Evolutionary conservation across 2,329 filamentous ascomycete species (phyloP).

Genomic region (Moelleriella libera): DNA sequence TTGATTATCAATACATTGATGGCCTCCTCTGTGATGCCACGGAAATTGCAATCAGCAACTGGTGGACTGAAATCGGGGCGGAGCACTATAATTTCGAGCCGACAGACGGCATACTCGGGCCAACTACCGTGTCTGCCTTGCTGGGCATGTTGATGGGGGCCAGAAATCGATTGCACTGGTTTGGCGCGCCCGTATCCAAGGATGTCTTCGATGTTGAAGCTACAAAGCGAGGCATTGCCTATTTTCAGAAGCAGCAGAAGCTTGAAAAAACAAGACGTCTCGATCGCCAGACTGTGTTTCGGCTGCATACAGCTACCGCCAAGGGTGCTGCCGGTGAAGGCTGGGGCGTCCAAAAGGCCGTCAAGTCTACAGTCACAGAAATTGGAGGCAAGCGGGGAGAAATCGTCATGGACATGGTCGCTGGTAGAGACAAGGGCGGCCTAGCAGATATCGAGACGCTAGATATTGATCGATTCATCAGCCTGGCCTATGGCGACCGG

Average conservation of each 20-base stretch:
- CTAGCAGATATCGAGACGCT: slow-evolving; percentile 88
- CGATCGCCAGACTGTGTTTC: slow-evolving; percentile 70
- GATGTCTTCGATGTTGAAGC: slow-evolving; percentile 78
- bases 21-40: slow-evolving; percentile 88
- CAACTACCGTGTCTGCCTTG: slow-evolving; percentile 78
- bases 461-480: slow-evolving; percentile 73
- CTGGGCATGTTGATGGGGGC: slow-evolving; percentile 82
- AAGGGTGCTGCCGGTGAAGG: slow-evolving; percentile 82
- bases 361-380: slow-evolving; percentile 90
- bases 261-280: slow-evolving; percentile 64
- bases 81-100: slow-evolving; percentile 91
- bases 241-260: slow-evolving; percentile 84
- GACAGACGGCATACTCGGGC: slow-evolving; percentile 80
- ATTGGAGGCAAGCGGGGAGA: slow-evolving; percentile 88
- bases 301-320: slow-evolving; percentile 68
- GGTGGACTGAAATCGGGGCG: slow-evolving; percentile 89
- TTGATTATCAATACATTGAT: slow-evolving; percentile 81
- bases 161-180: slow-evolving; percentile 75
- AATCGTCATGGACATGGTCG: slow-evolving; percentile 90
- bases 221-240: slow-evolving; percentile 70
- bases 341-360: slow-evolving; percentile 84
- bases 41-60: slow-evolving; percentile 77
- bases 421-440: slow-evolving; percentile 70
- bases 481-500: slow-evolving; percentile 64
- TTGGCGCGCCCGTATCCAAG: slow-evolving; percentile 71